Base-by-base conservation (phyloP, 805 yeast species). In the Wickerhamiella sergipiensis region DNA sequence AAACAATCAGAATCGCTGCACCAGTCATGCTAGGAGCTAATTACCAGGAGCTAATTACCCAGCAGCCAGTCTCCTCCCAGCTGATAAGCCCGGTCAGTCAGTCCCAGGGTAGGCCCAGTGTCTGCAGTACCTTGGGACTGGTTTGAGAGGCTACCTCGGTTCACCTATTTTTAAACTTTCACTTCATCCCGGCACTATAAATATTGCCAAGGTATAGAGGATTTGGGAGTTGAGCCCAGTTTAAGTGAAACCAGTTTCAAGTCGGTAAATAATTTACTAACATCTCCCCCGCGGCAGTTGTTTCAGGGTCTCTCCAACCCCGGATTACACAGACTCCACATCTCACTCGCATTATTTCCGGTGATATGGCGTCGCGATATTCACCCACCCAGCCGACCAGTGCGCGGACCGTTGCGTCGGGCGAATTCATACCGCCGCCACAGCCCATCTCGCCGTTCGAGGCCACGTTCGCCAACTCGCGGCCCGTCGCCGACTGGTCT, bases 1-100 rank as follows among this genome's bases (percentile, higher is more conserved):
- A 72, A 2, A 71, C 64, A 12, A 73, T 57, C n/a, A 73, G 46
- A 6, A 72, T 48, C 1, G 67, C 71, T 8, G 66, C 68, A 17
- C 40, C 17, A 36, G 40, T 29, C 33, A 29, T 29, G 33, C 33
- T 12, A 29, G 33, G 33, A 12, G 15, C 33, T 29, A 29, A 29
- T 29, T 29, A 29, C 33, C 26, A 24, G 26, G 26, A 24, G 5
- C 26, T 24, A 24, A 24, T 24, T 24, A 24, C 26, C 26, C 26
- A 24, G 26, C 26, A 24, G n/a, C n/a, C n/a, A n/a, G n/a, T n/a
- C n/a, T n/a, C 33, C 15, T 6, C 15, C 33, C 33, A 12, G 33
- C 33, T 29, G 33, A 29, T 29, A 29, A 29, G 33, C 33, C 33
- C 9, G 3, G 33, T 12, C 4, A 12, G 15, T 12, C 12, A 29